Conservation (phyloP, 805 yeast genomes). For the Debaryomyces castellii region DNA sequence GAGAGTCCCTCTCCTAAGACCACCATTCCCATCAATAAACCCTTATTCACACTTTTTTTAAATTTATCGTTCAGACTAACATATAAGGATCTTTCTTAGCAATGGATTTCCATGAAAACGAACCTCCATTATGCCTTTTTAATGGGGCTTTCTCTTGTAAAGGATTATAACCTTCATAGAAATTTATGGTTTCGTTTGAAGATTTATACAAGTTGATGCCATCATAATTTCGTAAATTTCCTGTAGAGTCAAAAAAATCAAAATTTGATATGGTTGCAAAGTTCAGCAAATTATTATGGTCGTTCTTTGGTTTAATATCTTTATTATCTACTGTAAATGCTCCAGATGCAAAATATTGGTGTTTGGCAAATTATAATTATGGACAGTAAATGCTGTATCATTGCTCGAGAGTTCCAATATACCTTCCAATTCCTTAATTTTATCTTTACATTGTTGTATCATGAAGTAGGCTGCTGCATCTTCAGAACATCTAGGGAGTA, state of each 20-base stretch:
- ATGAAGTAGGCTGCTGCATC: slow-evolving; percentile 1
- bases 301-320: not conserved
- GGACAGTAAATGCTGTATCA: not conserved
- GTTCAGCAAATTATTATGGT: too few relatives aligned
- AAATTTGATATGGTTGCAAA: not conserved
- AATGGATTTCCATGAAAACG: slow-evolving; percentile 4
- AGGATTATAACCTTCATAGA: slow-evolving; percentile 1
- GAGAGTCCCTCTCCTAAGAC: not conserved
- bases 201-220: slow-evolving; percentile 1
- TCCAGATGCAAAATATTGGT: too few relatives aligned
- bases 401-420: not conserved
- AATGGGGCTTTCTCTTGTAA: not conserved
- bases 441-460: not conserved
- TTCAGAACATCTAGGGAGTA: not conserved
- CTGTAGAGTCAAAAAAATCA: not conserved
- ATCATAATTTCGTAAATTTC: not conserved
- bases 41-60: not conserved
- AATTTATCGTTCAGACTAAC: not conserved
- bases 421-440: not conserved
- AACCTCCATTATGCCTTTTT: slow-evolving; percentile 1
- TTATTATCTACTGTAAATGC: not conserved
- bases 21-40: not conserved
- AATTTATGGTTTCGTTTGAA: slow-evolving; percentile 4
- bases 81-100: slow-evolving; percentile 1
- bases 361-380: too few relatives aligned